phyloP scores from a whole-genome alignment of 495 filamentous ascomycete species.

The Aspergillus coremiiformis region DNA sequence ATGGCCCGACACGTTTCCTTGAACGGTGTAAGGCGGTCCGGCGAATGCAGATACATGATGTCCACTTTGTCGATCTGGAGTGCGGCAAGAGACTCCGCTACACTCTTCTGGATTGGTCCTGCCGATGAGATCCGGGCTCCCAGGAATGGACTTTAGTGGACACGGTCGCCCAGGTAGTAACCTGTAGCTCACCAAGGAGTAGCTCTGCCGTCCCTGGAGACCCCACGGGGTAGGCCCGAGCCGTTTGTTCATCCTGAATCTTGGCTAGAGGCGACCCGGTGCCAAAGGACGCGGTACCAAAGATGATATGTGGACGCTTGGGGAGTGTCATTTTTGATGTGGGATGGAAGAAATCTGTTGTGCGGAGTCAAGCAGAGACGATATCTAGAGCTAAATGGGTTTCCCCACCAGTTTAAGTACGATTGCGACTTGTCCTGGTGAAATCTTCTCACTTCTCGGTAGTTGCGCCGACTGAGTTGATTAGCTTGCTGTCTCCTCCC shows the following conservation, averaged over 20 bases:
- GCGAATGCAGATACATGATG: constrained; percentile 39
- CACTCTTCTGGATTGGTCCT: neutral
- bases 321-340: neutral
- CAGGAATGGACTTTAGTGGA: neutral
- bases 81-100: constrained; percentile 3
- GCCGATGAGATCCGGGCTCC: neutral
- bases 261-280: neutral
- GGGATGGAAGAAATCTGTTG: too few relatives aligned
- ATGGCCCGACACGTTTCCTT: constrained; percentile 36
- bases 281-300: neutral
- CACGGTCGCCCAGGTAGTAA: neutral
- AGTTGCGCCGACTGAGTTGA: too few relatives aligned
- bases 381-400: too few relatives aligned
- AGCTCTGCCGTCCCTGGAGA: neutral
- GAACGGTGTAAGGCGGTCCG: constrained; percentile 35
- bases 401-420: too few relatives aligned
- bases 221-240: neutral
- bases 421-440: too few relatives aligned
- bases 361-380: too few relatives aligned
- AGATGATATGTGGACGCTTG: neutral
- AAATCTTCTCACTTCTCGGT: too few relatives aligned
- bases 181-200: neutral
- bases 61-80: constrained; percentile 26
- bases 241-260: neutral
- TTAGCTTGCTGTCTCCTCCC: too few relatives aligned